These are phyloP conservation scores for Nemophila menziesii DNA, from an alignment of 257 asterid species.

Conservation along the genomic window DNA sequence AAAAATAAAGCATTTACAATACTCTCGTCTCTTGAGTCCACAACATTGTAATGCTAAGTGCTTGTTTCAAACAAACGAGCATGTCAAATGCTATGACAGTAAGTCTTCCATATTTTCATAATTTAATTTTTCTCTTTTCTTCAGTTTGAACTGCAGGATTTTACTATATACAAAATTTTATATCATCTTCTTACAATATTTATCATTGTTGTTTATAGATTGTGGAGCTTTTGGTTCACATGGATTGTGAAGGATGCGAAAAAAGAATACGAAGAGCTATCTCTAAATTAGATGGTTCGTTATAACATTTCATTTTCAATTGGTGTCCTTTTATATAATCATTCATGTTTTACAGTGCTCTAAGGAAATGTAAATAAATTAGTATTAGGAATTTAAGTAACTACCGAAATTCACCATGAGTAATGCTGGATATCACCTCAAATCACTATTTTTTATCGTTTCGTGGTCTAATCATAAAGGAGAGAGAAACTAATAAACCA, in stretches of 20 bases:
- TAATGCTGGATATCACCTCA: no score
- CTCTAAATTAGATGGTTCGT: conserved; percentile 29
- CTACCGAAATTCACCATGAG: no score
- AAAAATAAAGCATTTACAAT: not conserved
- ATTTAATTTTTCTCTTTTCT: not conserved
- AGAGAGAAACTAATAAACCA: no score
- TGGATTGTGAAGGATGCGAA: conserved; percentile 59
- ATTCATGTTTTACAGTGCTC: no score
- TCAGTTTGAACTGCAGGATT: not conserved
- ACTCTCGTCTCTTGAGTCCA: not conserved
- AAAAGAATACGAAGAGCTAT: conserved; percentile 36
- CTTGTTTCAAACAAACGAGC: conserved; percentile 28
- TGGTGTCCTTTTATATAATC: no score
- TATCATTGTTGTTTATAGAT: conserved; percentile 17
- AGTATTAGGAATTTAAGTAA: no score
- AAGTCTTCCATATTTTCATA: conserved; percentile 2
- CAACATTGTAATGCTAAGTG: conserved; percentile 21
- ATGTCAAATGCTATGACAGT: conserved; percentile 29
- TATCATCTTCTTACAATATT: not conserved
- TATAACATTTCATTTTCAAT: no score
- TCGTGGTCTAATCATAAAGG: no score
- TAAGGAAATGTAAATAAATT: no score
- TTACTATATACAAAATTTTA: not conserved
- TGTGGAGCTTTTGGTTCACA: conserved; percentile 40
- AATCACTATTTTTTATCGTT: no score